Evolutionary conservation across 176 grass and related monocot genomes (phyloP).

Genomic region (Musa troglodytarum): DNA sequence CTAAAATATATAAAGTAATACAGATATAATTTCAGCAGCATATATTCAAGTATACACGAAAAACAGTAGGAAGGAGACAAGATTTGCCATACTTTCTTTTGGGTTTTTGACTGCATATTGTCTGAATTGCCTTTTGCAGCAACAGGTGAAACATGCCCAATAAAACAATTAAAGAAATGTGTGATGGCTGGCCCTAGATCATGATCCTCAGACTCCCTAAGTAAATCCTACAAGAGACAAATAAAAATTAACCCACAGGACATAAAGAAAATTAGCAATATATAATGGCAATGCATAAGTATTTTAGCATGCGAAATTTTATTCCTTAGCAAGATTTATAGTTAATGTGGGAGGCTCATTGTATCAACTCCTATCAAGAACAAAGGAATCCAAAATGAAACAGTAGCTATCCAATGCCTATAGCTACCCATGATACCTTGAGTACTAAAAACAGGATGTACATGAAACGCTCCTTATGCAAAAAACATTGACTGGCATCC

Average conservation of each 20-base stretch:
- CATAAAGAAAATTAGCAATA: neutral
- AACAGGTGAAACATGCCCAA: slow-evolving; percentile 47
- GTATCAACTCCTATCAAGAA: no score
- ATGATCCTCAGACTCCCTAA: slow-evolving; percentile 74
- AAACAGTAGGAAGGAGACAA: neutral
- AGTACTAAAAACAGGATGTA: no score
- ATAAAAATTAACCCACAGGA: slow-evolving; percentile 7
- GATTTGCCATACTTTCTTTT: slow-evolving; percentile 42
- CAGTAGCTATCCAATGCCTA: no score
- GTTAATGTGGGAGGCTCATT: no score
- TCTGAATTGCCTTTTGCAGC: slow-evolving; percentile 36
- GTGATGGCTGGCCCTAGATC: slow-evolving; percentile 66
- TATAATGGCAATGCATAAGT: neutral
- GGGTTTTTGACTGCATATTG: slow-evolving; percentile 39
- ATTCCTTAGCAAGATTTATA: neutral
- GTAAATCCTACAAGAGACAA: slow-evolving; percentile 51
- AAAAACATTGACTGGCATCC: no score
- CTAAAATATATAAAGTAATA: no score
- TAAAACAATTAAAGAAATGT: slow-evolving; percentile 90
- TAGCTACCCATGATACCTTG: no score
- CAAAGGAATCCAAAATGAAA: no score
- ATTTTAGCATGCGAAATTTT: neutral
- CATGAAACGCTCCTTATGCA: no score
- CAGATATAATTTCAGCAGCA: neutral
- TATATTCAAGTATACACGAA: neutral